phyloP scores from a whole-genome alignment of 129 eudicot genomes.

The Kitagawia praeruptora region DNA sequence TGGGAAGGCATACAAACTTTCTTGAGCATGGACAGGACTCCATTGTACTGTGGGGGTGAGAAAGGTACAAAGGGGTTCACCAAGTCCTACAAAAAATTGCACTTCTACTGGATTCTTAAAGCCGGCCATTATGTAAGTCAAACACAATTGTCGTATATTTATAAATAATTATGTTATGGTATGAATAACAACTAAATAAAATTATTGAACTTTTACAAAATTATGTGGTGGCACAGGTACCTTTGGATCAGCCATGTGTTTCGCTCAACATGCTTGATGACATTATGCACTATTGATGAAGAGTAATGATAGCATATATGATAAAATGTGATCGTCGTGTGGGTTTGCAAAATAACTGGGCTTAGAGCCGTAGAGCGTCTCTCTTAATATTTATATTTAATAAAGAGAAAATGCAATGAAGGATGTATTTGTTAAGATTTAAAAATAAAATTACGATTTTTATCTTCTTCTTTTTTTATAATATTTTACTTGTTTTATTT shows the following conservation, averaged over 20 bases:
- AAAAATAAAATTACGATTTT: no score
- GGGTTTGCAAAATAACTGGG: background rate
- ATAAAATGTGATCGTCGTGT: background rate
- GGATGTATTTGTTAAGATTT: no score
- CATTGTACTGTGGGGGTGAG: conserved; percentile 49
- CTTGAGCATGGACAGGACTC: conserved; percentile 48
- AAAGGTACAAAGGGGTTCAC: conserved; percentile 50
- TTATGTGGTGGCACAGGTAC: conserved; percentile 32
- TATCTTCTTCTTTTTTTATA: no score
- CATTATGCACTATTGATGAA: conserved; percentile 24
- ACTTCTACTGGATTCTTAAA: conserved; percentile 88
- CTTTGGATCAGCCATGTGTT: conserved; percentile 61
- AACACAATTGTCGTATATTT: background rate
- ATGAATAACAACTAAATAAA: no score
- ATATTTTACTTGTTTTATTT: no score
- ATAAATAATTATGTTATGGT: background rate
- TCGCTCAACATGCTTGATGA: conserved; percentile 46
- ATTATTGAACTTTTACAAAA: no score
- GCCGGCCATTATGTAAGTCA: conserved; percentile 93
- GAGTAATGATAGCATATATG: no score
- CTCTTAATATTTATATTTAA: no score
- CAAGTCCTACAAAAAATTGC: conserved; percentile 55
- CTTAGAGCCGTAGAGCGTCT: no score
- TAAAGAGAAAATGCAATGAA: no score
- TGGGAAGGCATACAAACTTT: conserved; percentile 80